phyloP scores from a whole-genome alignment of 2,329 filamentous ascomycete genomes.

The Clonostachys rhizophaga region DNA sequence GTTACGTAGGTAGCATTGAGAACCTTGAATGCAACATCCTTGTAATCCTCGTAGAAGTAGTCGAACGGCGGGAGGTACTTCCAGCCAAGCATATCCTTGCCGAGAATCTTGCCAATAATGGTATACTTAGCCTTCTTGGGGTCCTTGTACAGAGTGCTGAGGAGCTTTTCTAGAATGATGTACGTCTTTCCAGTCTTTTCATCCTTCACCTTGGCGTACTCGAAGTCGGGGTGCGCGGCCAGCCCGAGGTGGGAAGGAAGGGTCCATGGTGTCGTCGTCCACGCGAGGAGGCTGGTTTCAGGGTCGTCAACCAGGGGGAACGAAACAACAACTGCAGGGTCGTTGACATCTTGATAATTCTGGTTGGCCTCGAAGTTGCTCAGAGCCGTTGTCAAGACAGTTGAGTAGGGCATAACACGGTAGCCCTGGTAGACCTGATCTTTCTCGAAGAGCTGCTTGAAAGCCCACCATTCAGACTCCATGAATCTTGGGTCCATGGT shows the following conservation, averaged over 20 bases:
- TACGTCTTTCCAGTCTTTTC: conserved; percentile 79
- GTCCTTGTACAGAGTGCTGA: conserved; percentile 86
- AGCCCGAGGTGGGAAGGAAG: conserved; percentile 76
- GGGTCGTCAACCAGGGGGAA: conserved; percentile 80
- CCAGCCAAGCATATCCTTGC: conserved; percentile 82
- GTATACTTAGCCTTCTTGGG: conserved; percentile 94
- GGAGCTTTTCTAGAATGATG: conserved; percentile 75
- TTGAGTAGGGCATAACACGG: conserved; percentile 93
- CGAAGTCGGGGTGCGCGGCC: conserved; percentile 75
- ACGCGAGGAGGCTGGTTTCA: conserved; percentile 72
- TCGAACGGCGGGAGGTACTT: conserved; percentile 85
- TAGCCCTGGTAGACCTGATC: conserved; percentile 85
- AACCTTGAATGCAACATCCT: conserved; percentile 77
- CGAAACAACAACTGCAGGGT: conserved; percentile 83
- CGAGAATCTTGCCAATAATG: conserved; percentile 73
- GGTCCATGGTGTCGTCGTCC: conserved; percentile 88
- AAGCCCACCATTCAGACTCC: conserved; percentile 96
- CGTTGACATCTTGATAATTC: conserved; percentile 90
- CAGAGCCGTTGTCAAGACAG: conserved; percentile 80
- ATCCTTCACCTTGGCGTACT: conserved; percentile 84
- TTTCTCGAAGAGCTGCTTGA: conserved; percentile 90
- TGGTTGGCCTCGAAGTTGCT: conserved; percentile 93
- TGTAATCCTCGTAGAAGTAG: conserved; percentile 87
- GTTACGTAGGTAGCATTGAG: conserved; percentile 84
- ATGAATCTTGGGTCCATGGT: conserved; percentile 95